Evolutionary conservation across 371 early-diverging fungal species (phyloP).

Genomic region (Circinella minor): DNA sequence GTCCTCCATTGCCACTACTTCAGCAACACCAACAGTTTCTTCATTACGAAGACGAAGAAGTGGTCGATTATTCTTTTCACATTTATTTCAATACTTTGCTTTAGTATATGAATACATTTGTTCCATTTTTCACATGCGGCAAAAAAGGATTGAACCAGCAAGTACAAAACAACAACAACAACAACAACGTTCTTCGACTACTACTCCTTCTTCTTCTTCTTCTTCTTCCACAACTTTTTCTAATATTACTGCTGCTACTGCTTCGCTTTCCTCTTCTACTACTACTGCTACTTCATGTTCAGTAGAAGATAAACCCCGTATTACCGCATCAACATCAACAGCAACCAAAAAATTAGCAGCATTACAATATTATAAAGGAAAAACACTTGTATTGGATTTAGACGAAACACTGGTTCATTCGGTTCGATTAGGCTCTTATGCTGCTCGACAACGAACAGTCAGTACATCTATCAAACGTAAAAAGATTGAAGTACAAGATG

Average conservation of each 20-base stretch:
- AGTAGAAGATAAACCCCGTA: no score
- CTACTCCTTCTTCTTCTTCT: constrained; percentile 9
- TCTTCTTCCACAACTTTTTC: neutral
- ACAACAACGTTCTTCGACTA: constrained; percentile 7
- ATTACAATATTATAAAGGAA: constrained; percentile 54
- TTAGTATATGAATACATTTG: constrained; percentile 26
- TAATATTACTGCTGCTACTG: no score
- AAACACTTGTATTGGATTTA: constrained; percentile 94
- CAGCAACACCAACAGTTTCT: constrained; percentile 12
- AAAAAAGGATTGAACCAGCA: constrained; percentile 18
- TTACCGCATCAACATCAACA: neutral
- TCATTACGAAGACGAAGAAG: constrained; percentile 17
- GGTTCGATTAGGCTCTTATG: constrained; percentile 40
- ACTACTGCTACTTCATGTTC: no score
- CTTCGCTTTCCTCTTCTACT: no score
- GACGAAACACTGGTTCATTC: constrained; percentile 98
- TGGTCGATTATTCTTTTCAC: constrained; percentile 19
- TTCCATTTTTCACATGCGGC: constrained; percentile 23
- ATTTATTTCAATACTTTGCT: constrained; percentile 25
- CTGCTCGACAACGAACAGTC: constrained; percentile 23
- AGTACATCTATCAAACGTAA: constrained; percentile 40
- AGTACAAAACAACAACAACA: constrained; percentile 3
- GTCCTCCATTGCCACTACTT: neutral
- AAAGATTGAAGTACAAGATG: constrained; percentile 88
- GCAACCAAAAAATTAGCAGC: constrained; percentile 12